Evolutionary conservation across 805 yeast genomes (phyloP), one percentile per base, ranked within the genome.

Genomic region (Priceomyces carsonii): DNA sequence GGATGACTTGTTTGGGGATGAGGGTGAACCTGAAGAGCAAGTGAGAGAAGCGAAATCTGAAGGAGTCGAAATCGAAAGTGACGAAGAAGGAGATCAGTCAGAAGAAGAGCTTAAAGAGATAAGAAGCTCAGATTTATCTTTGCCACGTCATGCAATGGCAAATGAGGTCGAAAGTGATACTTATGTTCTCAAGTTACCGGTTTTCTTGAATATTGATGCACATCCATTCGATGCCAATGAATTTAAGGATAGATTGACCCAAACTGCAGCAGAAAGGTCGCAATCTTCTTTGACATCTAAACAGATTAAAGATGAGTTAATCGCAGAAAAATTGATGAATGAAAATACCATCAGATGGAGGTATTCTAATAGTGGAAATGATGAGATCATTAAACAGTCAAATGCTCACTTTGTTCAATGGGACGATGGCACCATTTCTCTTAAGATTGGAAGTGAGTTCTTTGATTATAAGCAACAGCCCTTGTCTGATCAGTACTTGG

Each of bases 311-410:
- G 64, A 59, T 31, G 71, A 64, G 29, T 44, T 59, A 22, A 58
- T 80, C n/a, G 76, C 81, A 23, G 85, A 82, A 42, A 77, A 78
- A 51, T 63, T 83, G 21, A 71, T 77, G 37, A 87, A 82, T 43
- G 89, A 85, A 51, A 91, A 89, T 58, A 88, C 96, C 0, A 71
- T 93, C 21, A 77, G 99, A 54, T 93, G 99, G 99, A 79, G 95
- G 61, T 91, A 90, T 59, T 83, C 88, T 10, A 77, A 83, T 39
- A 81, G 80, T 41, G 77, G 75, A n/a, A 66, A 73, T 35, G 81
- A 80, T 27, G 88, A 83, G 42, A 79, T 90, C 45, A 76, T 77
- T 51, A 85, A 85, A 49, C 95, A 89, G 57, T 83, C 95, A 7
- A 93, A 93, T 55, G 82, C 96, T 4, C 87, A 90, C 53, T 79